Evolutionary conservation across 2,329 filamentous ascomycete genomes (phyloP).

Genomic region (Calonectria henricotiae): DNA sequence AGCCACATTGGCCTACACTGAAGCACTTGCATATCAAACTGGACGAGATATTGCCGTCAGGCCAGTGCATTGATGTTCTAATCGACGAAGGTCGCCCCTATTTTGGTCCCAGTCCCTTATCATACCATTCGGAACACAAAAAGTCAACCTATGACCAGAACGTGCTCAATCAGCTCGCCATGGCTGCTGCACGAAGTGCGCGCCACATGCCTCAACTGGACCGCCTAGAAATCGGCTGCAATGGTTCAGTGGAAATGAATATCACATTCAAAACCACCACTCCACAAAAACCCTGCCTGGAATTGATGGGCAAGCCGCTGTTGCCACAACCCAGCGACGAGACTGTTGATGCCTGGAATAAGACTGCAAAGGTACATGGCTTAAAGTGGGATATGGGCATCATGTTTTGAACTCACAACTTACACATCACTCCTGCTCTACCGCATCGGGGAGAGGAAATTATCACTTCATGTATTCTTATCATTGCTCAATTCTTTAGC

Average conservation of each 20-base stretch:
- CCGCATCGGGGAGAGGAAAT: too few species aligned
- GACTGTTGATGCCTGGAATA: background rate
- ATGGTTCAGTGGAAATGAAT: background rate
- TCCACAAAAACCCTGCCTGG: background rate
- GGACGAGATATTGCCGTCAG: background rate
- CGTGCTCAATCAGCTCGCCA: background rate
- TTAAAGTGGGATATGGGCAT: background rate
- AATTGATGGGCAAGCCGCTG: background rate
- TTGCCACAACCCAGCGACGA: background rate
- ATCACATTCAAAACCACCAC: background rate
- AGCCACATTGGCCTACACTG: background rate
- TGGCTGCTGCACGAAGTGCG: background rate
- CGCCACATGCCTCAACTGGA: background rate
- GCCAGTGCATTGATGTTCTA: background rate
- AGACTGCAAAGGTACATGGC: background rate
- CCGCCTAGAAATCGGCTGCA: background rate
- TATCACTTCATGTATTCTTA: too few species aligned
- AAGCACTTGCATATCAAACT: background rate
- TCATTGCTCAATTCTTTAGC: too few species aligned
- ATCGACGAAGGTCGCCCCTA: background rate
- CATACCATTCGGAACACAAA: background rate
- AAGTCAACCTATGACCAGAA: background rate
- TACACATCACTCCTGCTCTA: too few species aligned
- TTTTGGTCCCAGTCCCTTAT: background rate
- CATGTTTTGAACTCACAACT: too few species aligned